A percentile compares a stretch with the other conserved stretches of the same genome.
These are phyloP conservation scores for Gremmenia infestans DNA, from an alignment of 2,329 filamentous ascomycete species.

Conservation along the genomic window DNA sequence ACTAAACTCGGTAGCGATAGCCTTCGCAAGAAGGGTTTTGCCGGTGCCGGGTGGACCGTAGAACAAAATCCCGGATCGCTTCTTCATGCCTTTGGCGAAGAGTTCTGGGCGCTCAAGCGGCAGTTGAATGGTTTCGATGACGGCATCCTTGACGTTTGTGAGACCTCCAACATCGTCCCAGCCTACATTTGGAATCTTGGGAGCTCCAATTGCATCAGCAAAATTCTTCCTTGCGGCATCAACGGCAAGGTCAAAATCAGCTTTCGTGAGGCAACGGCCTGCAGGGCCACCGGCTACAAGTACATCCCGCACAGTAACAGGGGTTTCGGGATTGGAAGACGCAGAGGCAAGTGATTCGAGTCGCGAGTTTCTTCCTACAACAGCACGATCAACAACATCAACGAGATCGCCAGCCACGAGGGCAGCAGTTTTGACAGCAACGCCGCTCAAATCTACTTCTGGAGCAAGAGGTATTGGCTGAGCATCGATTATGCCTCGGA, in stretches of 20 bases:
- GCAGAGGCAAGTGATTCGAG: constrained; percentile 65
- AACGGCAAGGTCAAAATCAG: constrained; percentile 88
- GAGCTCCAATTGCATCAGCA: constrained; percentile 92
- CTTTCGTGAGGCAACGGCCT: constrained; percentile 71
- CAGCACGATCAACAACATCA: constrained; percentile 87
- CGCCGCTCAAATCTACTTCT: constrained; percentile 75
- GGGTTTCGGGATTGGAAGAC: constrained; percentile 35
- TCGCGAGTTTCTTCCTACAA: constrained; percentile 69
- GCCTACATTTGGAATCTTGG: constrained; percentile 94
- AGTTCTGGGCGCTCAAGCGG: constrained; percentile 87
- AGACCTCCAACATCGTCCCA: constrained; percentile 96
- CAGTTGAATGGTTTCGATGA: constrained; percentile 92
- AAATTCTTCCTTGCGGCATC: constrained; percentile 97
- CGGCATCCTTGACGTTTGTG: constrained; percentile 91
- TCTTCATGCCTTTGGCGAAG: constrained; percentile 97
- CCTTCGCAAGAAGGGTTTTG: constrained; percentile 88
- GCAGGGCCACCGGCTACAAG: constrained; percentile 79
- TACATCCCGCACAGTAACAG: constrained; percentile 72
- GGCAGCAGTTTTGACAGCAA: constrained; percentile 93
- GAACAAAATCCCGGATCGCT: constrained; percentile 87
- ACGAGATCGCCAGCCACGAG: constrained; percentile 90
- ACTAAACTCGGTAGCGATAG: constrained; percentile 88
- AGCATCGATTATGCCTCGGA: constrained; percentile 72
- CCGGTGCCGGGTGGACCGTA: constrained; percentile 89
- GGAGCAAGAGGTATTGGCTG: constrained; percentile 72